Conservation (phyloP, 2,329 filamentous ascomycete genomes). For the Coniochaeta sp. region DNA sequence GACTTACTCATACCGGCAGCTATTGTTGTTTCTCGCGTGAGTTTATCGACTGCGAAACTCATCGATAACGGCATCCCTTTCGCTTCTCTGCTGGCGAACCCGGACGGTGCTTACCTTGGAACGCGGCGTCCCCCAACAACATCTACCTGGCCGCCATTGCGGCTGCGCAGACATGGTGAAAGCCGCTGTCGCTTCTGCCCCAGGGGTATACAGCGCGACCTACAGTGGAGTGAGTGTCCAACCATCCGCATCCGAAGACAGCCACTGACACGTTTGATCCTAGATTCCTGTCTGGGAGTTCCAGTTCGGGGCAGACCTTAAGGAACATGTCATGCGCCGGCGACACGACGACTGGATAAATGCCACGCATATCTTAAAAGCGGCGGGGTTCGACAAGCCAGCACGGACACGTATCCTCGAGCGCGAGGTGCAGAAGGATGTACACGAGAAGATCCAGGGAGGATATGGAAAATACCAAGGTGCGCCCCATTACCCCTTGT, state of each 20-base stretch:
- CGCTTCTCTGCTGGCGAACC: background rate
- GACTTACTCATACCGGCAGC: background rate
- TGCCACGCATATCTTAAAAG: slow-evolving; percentile 97
- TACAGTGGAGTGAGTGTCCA: slow-evolving; percentile 56
- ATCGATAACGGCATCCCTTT: background rate
- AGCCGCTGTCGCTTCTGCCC: slow-evolving; percentile 25
- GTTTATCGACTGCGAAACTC: background rate
- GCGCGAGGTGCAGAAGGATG: slow-evolving; percentile 91
- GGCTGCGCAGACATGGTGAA: slow-evolving; percentile 36
- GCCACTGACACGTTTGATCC: slow-evolving; percentile 9
- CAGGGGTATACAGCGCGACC: slow-evolving; percentile 60
- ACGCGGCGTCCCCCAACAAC: background rate
- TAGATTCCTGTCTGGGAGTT: slow-evolving; percentile 94
- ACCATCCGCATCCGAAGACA: slow-evolving; percentile 3
- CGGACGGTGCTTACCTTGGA: background rate
- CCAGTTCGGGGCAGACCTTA: slow-evolving; percentile 71
- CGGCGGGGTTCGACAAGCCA: slow-evolving; percentile 95
- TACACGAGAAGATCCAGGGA: slow-evolving; percentile 96
- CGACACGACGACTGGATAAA: slow-evolving; percentile 96
- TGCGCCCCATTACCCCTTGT: slow-evolving; percentile 25
- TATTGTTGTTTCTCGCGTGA: background rate
- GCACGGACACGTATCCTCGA: slow-evolving; percentile 91
- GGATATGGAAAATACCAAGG: slow-evolving; percentile 98
- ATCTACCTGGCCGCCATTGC: background rate
- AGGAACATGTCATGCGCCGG: slow-evolving; percentile 91